Percentiles rank a stretch among this genome's conserved stretches.
Evolutionary conservation across 139 green algal species (phyloP).

Genomic region (Chlorella sp.): DNA sequence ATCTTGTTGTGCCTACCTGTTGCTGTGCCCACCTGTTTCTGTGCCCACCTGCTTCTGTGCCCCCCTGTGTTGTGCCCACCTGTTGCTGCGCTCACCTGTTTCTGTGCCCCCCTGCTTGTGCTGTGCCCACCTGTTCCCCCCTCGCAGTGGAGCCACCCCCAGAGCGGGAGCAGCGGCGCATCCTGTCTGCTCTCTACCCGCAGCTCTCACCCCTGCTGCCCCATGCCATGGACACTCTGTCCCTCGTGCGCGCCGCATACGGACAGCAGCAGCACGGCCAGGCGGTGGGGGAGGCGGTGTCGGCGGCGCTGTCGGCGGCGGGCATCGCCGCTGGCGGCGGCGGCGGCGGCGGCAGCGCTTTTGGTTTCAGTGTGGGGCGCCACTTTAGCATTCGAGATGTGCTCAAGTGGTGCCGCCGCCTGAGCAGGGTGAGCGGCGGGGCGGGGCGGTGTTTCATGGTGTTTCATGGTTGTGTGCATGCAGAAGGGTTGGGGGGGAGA

Average conservation of each 20-base stretch:
- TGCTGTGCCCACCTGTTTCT: too few relatives aligned
- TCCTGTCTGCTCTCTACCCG: constrained; percentile 74
- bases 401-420: constrained; percentile 85
- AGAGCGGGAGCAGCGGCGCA: constrained; percentile 74
- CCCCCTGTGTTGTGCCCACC: too few relatives aligned
- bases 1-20: too few relatives aligned
- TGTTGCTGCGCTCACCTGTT: background rate
- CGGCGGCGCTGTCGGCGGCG: constrained; percentile 51
- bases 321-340: constrained; percentile 58
- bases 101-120: background rate
- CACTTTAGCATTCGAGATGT: constrained; percentile 84
- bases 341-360: constrained; percentile 21
- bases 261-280: constrained; percentile 21
- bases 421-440: constrained; percentile 45
- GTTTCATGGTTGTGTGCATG: background rate
- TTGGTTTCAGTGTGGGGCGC: constrained; percentile 61
- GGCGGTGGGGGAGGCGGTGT: constrained; percentile 10
- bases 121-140: background rate
- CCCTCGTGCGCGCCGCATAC: constrained; percentile 60
- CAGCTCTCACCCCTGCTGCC: constrained; percentile 73
- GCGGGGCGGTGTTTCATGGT: too few relatives aligned
- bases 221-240: constrained; percentile 63
- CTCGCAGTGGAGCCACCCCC: constrained; percentile 56
- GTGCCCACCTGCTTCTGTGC: too few relatives aligned
- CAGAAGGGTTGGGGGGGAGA: too few relatives aligned